Evolutionary conservation across 2,329 filamentous ascomycete genomes (phyloP), one percentile per base, ranked within the genome.

Genomic region (Exophiala viscosa): DNA sequence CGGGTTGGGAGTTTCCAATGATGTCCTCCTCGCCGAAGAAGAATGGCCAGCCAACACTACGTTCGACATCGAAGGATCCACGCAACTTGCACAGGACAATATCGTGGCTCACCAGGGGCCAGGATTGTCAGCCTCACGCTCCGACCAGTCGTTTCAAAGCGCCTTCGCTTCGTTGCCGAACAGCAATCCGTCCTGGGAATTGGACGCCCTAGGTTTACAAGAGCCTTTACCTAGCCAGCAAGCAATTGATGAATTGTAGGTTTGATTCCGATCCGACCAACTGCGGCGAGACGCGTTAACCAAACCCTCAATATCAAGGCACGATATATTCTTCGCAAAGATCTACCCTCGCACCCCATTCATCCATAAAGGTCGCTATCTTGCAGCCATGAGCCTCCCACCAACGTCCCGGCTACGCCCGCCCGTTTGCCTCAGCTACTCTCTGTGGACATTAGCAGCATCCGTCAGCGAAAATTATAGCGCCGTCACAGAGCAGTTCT

Each of bases 161-260:
- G n/a, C 39, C n/a, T 15, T 13, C 17, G n/a, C 11, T 11, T 13
- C 39, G n/a, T 11, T 18, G 6, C 11, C 39, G 11, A 20, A 7
- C 39, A 41, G 18, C 39, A 10, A 23, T 8, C 6, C 9, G 14
- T 48, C 46, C 8, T 48, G 46, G 46, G 46, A 48, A n/a, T 28
- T 48, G 11, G 10, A 8, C 9, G 46, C 46, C 11, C 23, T 48
- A 33, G 46, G 46, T n/a, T 28, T 48, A 2, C 46, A 48, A 34
- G 46, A 48, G 38, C 46, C 46, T 6, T 10, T 48, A 14, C 46
- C 46, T 10, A 48, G 38, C 36, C 46, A 48, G 38, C 18, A 48
- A 48, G 46, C 46, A 23, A 35, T 48, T 23, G 31, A 42, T 38
- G 46, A 48, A 2, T 23, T 48, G 35, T 23, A 14, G 5, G 32